Evolutionary conservation across 495 filamentous ascomycete species (phyloP), one percentile per base, ranked within the genome.

Genomic region (Annulohypoxylon nitens): DNA sequence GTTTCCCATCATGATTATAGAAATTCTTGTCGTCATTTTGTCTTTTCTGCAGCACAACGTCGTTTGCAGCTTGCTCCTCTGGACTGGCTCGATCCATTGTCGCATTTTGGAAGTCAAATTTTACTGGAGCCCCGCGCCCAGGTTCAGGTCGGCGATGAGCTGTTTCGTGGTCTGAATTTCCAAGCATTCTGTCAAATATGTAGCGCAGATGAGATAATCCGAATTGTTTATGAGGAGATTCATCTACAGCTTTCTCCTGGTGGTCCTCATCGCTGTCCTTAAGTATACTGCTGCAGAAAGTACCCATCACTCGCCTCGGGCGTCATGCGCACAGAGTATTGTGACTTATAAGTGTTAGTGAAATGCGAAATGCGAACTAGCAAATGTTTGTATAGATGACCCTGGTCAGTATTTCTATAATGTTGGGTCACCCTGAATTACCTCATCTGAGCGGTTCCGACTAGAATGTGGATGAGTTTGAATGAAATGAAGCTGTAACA

Each of bases 1-100:
- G 37, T 57, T 83, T 77, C 16, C 79, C 81, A 30, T 63, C 67
- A 23, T 70, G 26, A 3, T 60, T 70, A 77, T 64, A 83, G 20
- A 68, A 18, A 25, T 50, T 58, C 34, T 76, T 69, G 61, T 86
- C 70, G 61, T 86, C 84, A 26, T 54, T 48, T 51, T 73, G 18
- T 55, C 74, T 80, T n/a, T 81, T 64, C 45, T 54, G n/a, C 50
- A 79, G 73, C 39, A 86, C 25, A 7, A 76, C 75, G 14, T 71
- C 39, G 64, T 82, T 78, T 55, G 82, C 84, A n/a, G 59, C 53
- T 25, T 43, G 45, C 41, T 78, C 75, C 3, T 60, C 62, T 37
- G 4, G 14, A 30, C 43, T 69, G 43, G 72, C 75, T 25, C n/a
- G n/a, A 48, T 47, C 39, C 67, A 39, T 70, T 37, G 74, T 79